Base-by-base conservation (phyloP, 2,329 filamentous ascomycete genomes). In the Cytospora paraplurivora region DNA sequence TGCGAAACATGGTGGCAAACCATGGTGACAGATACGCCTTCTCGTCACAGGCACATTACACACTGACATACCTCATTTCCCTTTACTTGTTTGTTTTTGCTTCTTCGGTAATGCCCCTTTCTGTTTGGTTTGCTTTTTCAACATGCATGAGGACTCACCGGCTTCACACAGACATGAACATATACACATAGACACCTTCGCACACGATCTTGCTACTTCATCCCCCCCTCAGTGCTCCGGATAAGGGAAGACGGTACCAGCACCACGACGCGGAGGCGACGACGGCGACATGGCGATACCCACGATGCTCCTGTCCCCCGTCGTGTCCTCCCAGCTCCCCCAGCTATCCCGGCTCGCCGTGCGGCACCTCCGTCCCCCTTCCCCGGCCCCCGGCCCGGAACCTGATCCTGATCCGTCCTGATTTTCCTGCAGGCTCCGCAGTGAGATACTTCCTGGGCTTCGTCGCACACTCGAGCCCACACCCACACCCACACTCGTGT, bases 291-390 rank as follows among this genome's bases (percentile, higher is more conserved):
- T 58, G 13, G 63, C 60, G 15, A 61, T 37, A 35, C 63, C 60
- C 33, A 63, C 56, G 21, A 62, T 35, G 3, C 54, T 58, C 38
- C 58, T 17, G 13, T 49, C 35, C 12, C 11, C 37, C 13, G 38
- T 33, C 17, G 38, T 33, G 12, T 55, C 63, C 55, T 60, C 64
- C 62, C 64, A 64, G 49, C 64, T 64, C 4, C 62, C 64, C 64
- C 64, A 66, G 15, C 64, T 66, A 3, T 55, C 62, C 35, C 56
- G 41, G 37, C 49, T 27, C 11, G 33, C 58, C 4, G 8, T 44
- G 8, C 34, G 49, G 13, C 10, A 27, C 37, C 37, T 13, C 12
- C 17, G 17, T 3, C 44, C 41, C 11, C 17, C 15, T n/a, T n/a
- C 17, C 15, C 17, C 44, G n/a, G 19, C 44, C 44, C 44, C n/a